These are phyloP conservation scores for Exophiala sideris DNA, from an alignment of 2,329 filamentous ascomycete genomes.

Conservation along the genomic window DNA sequence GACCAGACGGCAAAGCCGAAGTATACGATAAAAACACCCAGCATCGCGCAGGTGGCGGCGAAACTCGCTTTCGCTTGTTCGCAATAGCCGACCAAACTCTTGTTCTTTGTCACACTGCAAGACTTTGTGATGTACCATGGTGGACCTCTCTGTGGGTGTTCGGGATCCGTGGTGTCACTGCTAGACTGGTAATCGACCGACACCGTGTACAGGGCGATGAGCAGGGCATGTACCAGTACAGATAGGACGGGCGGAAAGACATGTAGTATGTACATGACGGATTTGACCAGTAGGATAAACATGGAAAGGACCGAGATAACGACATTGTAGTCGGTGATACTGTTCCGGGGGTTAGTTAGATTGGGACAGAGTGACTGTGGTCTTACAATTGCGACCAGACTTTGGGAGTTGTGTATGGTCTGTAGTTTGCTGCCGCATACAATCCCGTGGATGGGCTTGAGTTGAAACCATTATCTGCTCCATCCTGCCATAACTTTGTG, in stretches of 20 bases:
- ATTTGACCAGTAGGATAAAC: slow-evolving; percentile 59
- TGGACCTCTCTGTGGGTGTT: slow-evolving; percentile 52
- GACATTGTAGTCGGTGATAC: slow-evolving; percentile 60
- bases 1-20: slow-evolving; percentile 24
- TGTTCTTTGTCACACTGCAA: slow-evolving; percentile 51
- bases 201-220: slow-evolving; percentile 54
- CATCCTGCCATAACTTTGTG: slow-evolving; percentile 60
- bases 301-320: slow-evolving; percentile 59
- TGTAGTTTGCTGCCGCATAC: slow-evolving; percentile 59
- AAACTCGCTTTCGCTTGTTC: slow-evolving; percentile 59
- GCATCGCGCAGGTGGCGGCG: slow-evolving; percentile 53
- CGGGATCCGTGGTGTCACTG: slow-evolving; percentile 57
- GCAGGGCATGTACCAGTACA: slow-evolving; percentile 49
- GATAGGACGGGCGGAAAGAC: slow-evolving; percentile 57
- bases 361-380: neutral
- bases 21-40: slow-evolving; percentile 34
- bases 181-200: slow-evolving; percentile 55
- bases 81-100: slow-evolving; percentile 52
- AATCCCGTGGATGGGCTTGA: slow-evolving; percentile 55
- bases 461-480: slow-evolving; percentile 60
- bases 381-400: slow-evolving; percentile 60
- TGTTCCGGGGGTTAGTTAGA: slow-evolving; percentile 31
- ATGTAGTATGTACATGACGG: slow-evolving; percentile 54
- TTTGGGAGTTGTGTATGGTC: slow-evolving; percentile 50
- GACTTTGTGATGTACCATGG: slow-evolving; percentile 64